phyloP scores from a whole-genome alignment of 2,329 filamentous ascomycete species.

The Cordyceps militaris region DNA sequence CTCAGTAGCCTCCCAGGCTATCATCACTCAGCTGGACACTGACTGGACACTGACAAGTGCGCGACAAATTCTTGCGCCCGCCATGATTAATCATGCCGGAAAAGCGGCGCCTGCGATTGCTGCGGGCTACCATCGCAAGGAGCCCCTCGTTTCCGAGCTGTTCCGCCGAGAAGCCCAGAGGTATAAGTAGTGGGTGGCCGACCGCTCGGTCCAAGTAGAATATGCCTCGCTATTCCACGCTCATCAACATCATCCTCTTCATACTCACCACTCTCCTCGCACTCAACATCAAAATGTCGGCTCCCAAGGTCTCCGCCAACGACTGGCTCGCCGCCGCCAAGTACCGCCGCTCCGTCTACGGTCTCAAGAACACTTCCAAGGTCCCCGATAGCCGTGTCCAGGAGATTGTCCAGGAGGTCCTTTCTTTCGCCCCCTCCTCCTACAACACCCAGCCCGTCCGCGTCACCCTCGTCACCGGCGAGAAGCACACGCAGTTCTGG shows the following conservation, averaged over 20 bases:
- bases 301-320: conserved; percentile 34
- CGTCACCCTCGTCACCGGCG: conserved; percentile 68
- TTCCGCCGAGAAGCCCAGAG: not conserved
- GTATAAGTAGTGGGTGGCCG: conserved; percentile 3
- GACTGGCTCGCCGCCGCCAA: conserved; percentile 58
- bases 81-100: not conserved
- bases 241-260: conserved; percentile 2
- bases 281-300: conserved; percentile 34
- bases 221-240: conserved; percentile 1
- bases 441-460: conserved; percentile 89
- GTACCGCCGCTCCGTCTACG: conserved; percentile 63
- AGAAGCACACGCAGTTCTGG: conserved; percentile 86
- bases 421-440: conserved; percentile 65
- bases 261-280: conserved; percentile 12
- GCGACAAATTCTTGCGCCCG: not conserved
- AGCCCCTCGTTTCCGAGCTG: not conserved
- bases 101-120: not conserved
- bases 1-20: too few relatives aligned
- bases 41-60: not conserved
- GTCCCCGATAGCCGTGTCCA: conserved; percentile 46
- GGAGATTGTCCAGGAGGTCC: conserved; percentile 56
- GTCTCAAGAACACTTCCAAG: conserved; percentile 55
- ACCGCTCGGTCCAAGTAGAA: not conserved
- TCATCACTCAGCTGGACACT: not conserved
- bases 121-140: not conserved